Base-by-base conservation (phyloP, 352 stramenopile species). In the Pythium apleroticum region DNA sequence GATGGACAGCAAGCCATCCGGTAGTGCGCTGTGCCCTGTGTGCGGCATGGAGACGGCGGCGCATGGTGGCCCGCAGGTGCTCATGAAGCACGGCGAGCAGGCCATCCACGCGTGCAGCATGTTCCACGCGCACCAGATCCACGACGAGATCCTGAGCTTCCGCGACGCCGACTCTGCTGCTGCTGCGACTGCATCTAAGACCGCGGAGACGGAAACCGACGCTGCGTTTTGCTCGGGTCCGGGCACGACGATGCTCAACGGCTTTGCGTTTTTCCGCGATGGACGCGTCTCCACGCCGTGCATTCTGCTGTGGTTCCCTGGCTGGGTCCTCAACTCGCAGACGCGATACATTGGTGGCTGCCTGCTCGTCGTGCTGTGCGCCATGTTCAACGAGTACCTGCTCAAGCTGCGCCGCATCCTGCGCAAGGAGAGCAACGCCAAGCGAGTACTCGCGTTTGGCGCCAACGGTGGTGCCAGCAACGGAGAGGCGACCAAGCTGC, bases 171-270 rank as follows among this genome's bases (percentile, higher is more conserved):
- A 48, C 0, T 70, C 45, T 31, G 41, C 30, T 12, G 22, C 25
- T 25, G 5, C 31, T 19, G 19, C n/a, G n/a, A n/a, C 50, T 41
- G 9, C 37, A n/a, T 22, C 60, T 12, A 31, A 22, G 30, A 27
- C 43, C 12, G 25, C n/a, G 3, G 11, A 4, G 20, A 48, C 33
- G 7, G 50, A 41, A 27, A 25, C 33, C 0, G 25, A 46, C 5
- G 49, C 20, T 20, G 60, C 53, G 11, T 91, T 86, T 62, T 91
- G 83, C 57, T 76, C 74, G 25, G 83, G 83, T 15, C 60, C 78
- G 0, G 83, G 83, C 25, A 91, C 83, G 12, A 86, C 83, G 20
- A 91, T 91, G 83, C 73, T 90, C 17, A 91, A 91, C 52, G 83
- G 83, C 0, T 91, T 91, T 57, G 76, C 78, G 4, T 73, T 89